Evolutionary conservation across 768 basidiomycete species (phyloP).

Genomic region (Coprinopsis marcescibilis): DNA sequence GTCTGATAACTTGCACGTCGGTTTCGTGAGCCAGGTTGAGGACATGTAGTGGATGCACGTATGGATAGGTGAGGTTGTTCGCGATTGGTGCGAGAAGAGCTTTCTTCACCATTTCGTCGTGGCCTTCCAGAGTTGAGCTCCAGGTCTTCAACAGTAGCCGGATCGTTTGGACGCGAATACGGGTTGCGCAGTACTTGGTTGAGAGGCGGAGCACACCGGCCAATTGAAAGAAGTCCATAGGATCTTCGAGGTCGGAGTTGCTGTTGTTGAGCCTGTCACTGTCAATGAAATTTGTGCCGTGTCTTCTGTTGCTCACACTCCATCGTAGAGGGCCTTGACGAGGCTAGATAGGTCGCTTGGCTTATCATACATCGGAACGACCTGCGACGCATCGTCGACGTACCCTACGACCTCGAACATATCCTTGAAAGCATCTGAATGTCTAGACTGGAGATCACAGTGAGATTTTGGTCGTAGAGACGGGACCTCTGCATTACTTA

Average conservation of each 20-base stretch:
- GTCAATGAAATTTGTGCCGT: background rate
- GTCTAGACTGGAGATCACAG: conserved; percentile 31
- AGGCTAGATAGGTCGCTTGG: conserved; percentile 44
- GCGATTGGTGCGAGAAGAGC: conserved; percentile 38
- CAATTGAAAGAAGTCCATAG: conserved; percentile 44
- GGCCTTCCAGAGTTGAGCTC: conserved; percentile 47
- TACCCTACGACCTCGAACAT: conserved; percentile 41
- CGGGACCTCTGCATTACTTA: conserved; percentile 15
- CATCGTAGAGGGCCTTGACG: conserved; percentile 52
- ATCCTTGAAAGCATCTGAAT: conserved; percentile 51
- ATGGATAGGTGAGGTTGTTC: conserved; percentile 47
- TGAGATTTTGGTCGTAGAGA: background rate
- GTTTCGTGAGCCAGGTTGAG: conserved; percentile 50
- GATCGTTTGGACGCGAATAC: conserved; percentile 48
- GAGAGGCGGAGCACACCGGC: conserved; percentile 53
- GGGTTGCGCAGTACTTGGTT: conserved; percentile 53
- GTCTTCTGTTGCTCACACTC: conserved; percentile 37
- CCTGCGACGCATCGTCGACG: conserved; percentile 26
- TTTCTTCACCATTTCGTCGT: conserved; percentile 49
- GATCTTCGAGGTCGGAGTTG: conserved; percentile 23
- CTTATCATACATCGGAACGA: conserved; percentile 48
- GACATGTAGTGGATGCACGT: conserved; percentile 52
- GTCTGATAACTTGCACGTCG: conserved; percentile 40
- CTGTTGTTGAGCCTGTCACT: no score
- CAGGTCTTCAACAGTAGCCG: conserved; percentile 43